Evolutionary conservation across 2,329 filamentous ascomycete genomes (phyloP).

Genomic region (Epicoccum nigrum): DNA sequence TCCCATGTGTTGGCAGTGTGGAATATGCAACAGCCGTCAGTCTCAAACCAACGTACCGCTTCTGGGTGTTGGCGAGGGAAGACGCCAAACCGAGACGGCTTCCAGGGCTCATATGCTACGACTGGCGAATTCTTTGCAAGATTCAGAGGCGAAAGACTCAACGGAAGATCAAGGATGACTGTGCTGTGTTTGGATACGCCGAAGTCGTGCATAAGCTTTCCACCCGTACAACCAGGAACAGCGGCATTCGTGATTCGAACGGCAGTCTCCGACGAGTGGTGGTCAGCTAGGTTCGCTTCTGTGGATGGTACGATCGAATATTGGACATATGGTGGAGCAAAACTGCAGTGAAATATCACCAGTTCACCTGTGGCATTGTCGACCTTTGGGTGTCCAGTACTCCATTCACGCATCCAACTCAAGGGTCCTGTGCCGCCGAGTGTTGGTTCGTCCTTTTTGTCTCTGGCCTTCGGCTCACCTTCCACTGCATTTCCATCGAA

Average conservation of each 20-base stretch:
- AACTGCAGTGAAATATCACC: constrained; percentile 70
- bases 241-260: constrained; percentile 57
- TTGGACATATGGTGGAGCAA: constrained; percentile 68
- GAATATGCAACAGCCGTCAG: constrained; percentile 71
- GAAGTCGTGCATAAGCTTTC: constrained; percentile 80
- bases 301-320: constrained; percentile 64
- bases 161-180: constrained; percentile 71
- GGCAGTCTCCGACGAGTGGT: not conserved
- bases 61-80: constrained; percentile 67
- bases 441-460: constrained; percentile 7
- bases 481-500: constrained; percentile 66
- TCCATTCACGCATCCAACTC: constrained; percentile 72
- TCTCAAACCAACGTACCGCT: constrained; percentile 70
- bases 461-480: constrained; percentile 50
- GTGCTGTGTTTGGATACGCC: constrained; percentile 68
- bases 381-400: constrained; percentile 71
- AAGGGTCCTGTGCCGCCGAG: constrained; percentile 64
- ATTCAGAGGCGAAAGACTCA: constrained; percentile 69
- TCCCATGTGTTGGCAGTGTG: constrained; percentile 77
- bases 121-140: constrained; percentile 62
- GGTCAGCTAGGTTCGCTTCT: constrained; percentile 15
- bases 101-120: constrained; percentile 64
- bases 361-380: constrained; percentile 69
- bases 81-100: constrained; percentile 67
- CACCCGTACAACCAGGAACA: constrained; percentile 65